phyloP scores from a whole-genome alignment of 208 protist species.

The Wallacemonas sp. region DNA sequence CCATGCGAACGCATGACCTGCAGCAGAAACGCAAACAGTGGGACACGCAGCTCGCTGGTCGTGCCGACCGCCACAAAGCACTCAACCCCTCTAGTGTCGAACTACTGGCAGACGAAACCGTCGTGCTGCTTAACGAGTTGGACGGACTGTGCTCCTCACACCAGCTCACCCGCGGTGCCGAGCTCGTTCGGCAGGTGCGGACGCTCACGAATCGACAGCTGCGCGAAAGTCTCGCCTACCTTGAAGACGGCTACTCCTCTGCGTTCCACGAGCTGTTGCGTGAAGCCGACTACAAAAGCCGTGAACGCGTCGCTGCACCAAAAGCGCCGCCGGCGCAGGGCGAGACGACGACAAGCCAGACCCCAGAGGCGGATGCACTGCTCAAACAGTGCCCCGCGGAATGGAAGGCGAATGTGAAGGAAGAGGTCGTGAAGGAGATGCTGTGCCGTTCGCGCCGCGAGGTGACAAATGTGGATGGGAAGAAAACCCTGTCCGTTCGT shows the following conservation, averaged over 20 bases:
- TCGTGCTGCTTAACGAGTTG: constrained; percentile 61
- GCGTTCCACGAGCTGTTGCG: constrained; percentile 55
- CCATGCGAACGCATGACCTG: constrained; percentile 36
- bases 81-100: constrained; percentile 53
- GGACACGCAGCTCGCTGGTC: constrained; percentile 31
- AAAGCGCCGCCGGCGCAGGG: too few species aligned
- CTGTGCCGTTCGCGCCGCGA: constrained; percentile 2
- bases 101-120: constrained; percentile 66
- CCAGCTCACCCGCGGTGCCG: constrained; percentile 15
- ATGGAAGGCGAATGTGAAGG: constrained; percentile 17
- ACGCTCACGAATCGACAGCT: constrained; percentile 59
- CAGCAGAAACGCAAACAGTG: constrained; percentile 34
- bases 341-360: neutral
- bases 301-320: neutral
- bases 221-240: constrained; percentile 50
- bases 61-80: constrained; percentile 43
- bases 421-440: constrained; percentile 14
- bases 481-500: constrained; percentile 10
- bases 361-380: neutral
- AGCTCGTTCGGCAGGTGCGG: constrained; percentile 61
- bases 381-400: constrained; percentile 17
- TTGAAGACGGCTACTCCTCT: constrained; percentile 78
- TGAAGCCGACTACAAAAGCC: constrained; percentile 8
- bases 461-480: neutral
- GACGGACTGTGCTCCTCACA: constrained; percentile 29